Evolutionary conservation across 805 yeast species (phyloP).

Genomic region (Deakozyma indianensis): DNA sequence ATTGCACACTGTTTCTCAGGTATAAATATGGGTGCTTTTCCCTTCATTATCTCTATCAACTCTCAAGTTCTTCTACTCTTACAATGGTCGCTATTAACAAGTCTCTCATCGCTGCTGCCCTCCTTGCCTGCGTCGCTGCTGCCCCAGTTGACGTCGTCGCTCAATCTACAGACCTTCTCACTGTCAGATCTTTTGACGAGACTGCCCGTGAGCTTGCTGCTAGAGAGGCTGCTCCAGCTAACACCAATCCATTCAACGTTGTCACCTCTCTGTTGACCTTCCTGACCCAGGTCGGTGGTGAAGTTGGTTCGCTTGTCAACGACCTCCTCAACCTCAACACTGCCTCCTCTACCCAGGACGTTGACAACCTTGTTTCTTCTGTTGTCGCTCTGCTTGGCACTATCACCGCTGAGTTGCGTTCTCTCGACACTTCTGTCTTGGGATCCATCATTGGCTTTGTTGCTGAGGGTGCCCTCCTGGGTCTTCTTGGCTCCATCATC

Average conservation of each 20-base stretch:
- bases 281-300: not conserved
- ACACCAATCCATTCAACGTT: not conserved
- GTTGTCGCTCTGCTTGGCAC: not conserved
- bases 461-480: slow-evolving; percentile 1
- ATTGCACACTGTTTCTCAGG: too few species aligned
- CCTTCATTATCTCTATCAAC: too few species aligned
- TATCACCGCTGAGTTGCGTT: not conserved
- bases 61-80: too few species aligned
- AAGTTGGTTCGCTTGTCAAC: not conserved
- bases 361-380: not conserved
- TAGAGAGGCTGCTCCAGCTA: not conserved
- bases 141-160: not conserved
- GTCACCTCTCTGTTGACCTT: not conserved
- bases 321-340: not conserved
- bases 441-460: not conserved
- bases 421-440: not conserved
- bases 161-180: not conserved
- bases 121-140: not conserved
- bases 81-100: not conserved
- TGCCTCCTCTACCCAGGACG: not conserved
- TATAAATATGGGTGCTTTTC: not conserved
- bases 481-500: not conserved
- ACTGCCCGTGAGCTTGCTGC: not conserved
- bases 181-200: not conserved
- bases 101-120: not conserved